Percentiles rank a stretch among this genome's conserved stretches.
These are phyloP conservation scores for Septoria petroselini DNA, from an alignment of 2,329 filamentous ascomycete genomes.

Conservation along the genomic window DNA sequence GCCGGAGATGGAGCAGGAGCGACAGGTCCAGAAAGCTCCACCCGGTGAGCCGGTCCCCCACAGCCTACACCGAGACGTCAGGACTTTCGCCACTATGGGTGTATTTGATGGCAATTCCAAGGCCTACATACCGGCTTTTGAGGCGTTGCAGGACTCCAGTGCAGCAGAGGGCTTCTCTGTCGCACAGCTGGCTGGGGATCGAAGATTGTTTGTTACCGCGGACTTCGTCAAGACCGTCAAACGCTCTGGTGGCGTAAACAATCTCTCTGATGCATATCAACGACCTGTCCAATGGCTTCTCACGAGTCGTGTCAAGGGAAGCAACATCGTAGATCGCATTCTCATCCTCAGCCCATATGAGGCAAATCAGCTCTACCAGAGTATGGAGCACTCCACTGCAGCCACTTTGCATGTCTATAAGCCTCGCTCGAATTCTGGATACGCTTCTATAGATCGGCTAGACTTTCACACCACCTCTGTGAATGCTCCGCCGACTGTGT, in stretches of 20 bases:
- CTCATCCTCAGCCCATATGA: constrained; percentile 62
- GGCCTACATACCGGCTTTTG: constrained; percentile 24
- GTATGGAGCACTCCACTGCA: constrained; percentile 39
- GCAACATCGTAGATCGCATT: constrained; percentile 33
- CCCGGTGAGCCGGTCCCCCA: constrained; percentile 44
- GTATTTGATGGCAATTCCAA: constrained; percentile 26
- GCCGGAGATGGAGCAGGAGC: constrained; percentile 61
- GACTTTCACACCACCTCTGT: constrained; percentile 39
- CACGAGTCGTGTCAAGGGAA: constrained; percentile 29
- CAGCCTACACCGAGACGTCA: constrained; percentile 45
- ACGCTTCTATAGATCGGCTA: constrained; percentile 46
- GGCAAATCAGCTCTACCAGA: constrained; percentile 51
- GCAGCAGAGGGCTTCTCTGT: constrained; percentile 13
- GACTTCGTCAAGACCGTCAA: constrained; percentile 20
- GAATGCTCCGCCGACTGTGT: constrained; percentile 29
- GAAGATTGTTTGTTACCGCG: constrained; percentile 14
- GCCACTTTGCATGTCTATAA: constrained; percentile 51
- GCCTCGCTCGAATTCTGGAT: constrained; percentile 44
- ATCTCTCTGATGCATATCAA: constrained; percentile 50
- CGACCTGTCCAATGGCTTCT: constrained; percentile 57
- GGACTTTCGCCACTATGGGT: constrained; percentile 43
- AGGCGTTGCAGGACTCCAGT: constrained; percentile 7
- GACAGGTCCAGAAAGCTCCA: constrained; percentile 50
- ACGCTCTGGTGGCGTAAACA: neutral
- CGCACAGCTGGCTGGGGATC: constrained; percentile 13